Conservation (phyloP, 495 filamentous ascomycete species). For the Podospora sp. region DNA sequence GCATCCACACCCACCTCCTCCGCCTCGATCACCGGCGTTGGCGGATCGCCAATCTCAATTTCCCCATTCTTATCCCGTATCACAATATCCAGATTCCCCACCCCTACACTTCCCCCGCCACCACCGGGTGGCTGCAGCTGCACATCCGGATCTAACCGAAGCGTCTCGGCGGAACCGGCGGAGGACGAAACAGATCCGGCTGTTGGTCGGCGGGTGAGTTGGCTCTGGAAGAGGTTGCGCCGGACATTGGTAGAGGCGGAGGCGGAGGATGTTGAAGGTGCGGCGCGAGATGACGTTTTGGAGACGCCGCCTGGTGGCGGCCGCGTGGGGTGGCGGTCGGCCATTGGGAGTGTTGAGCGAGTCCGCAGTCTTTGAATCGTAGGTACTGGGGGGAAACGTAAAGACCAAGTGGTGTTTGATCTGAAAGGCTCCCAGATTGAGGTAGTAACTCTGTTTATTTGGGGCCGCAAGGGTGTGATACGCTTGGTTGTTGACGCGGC, state of each 20-base stretch:
- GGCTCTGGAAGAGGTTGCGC: slow-evolving; percentile 74
- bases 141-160: slow-evolving; percentile 26
- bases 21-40: slow-evolving; percentile 56
- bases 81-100: slow-evolving; percentile 67
- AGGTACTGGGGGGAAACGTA: neutral
- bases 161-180: slow-evolving; percentile 39
- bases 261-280: slow-evolving; percentile 8
- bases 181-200: slow-evolving; percentile 31
- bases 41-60: slow-evolving; percentile 68
- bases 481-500: neutral
- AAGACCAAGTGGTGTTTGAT: neutral
- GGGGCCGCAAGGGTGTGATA: neutral
- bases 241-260: slow-evolving; percentile 47
- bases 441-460: neutral
- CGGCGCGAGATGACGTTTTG: neutral
- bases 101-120: neutral
- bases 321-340: slow-evolving; percentile 20
- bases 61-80: slow-evolving; percentile 74
- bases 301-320: slow-evolving; percentile 9
- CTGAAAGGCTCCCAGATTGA: neutral
- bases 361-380: no score
- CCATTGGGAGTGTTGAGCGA: slow-evolving; percentile 16
- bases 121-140: neutral
- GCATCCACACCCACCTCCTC: slow-evolving; percentile 54
- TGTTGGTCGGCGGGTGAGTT: slow-evolving; percentile 68